phyloP scores from a whole-genome alignment of 1,139 yeast genomes.

The Blastobotrys arbuscula region DNA sequence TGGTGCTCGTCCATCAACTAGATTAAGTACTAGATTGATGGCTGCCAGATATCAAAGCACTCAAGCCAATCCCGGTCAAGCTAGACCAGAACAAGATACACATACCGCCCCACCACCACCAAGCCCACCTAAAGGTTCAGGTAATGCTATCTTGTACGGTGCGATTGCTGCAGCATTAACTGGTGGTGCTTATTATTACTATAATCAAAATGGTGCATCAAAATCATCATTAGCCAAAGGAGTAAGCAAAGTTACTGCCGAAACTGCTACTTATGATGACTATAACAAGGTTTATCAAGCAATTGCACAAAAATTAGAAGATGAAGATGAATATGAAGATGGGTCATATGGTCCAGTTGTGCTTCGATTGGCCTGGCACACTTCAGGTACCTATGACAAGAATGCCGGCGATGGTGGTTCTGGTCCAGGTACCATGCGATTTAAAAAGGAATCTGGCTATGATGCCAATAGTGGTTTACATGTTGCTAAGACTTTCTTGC shows the following conservation, averaged over 20 bases:
- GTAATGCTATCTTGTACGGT: conserved; percentile 13
- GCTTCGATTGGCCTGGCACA: conserved; percentile 71
- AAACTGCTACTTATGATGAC: conserved; percentile 43
- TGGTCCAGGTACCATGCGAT: conserved; percentile 78
- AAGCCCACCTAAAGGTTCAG: conserved; percentile 12
- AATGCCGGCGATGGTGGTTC: conserved; percentile 67
- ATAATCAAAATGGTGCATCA: conserved; percentile 14
- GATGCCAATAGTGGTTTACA: conserved; percentile 72
- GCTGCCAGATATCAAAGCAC: conserved; percentile 17
- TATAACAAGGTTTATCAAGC: conserved; percentile 76
- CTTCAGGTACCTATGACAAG: conserved; percentile 63
- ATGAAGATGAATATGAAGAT: conserved; percentile 70
- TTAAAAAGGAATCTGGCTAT: conserved; percentile 56
- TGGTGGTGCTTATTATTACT: conserved; percentile 25
- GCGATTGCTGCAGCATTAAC: conserved; percentile 21
- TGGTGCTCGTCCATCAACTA: conserved; percentile 2
- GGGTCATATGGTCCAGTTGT: conserved; percentile 69
- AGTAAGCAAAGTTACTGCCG: conserved; percentile 25
- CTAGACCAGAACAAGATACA: neutral
- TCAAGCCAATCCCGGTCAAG: conserved; percentile 1
- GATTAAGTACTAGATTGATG: conserved; percentile 3
- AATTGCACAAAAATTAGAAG: conserved; percentile 67
- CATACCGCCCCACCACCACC: conserved; percentile 17
- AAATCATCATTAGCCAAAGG: conserved; percentile 12
- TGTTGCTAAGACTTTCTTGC: conserved; percentile 59